Evolutionary conservation across 257 asterid species (phyloP).

Genomic region (Rhazya stricta): DNA sequence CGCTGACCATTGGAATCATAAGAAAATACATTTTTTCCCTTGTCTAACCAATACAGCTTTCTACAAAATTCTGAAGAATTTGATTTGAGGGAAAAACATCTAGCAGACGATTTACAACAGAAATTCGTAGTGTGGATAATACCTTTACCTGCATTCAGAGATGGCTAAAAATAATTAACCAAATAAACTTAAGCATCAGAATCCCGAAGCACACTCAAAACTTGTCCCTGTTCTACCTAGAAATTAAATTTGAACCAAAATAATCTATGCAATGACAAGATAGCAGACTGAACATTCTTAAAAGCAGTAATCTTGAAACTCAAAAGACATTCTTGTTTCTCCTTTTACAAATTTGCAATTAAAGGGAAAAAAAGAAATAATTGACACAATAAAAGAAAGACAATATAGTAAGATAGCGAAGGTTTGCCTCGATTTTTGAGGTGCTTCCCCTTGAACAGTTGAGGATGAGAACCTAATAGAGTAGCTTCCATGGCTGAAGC

Average conservation of each 20-base stretch:
- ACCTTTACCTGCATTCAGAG: constrained; percentile 37
- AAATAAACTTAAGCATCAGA: background rate
- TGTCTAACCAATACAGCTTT: constrained; percentile 25
- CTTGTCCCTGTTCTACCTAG: background rate
- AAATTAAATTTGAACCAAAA: background rate
- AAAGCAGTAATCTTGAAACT: background rate
- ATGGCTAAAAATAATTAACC: background rate
- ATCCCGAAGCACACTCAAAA: background rate
- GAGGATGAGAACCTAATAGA: constrained; percentile 40
- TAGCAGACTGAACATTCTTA: background rate
- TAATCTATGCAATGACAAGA: background rate
- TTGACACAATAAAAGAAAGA: background rate
- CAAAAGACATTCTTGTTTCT: background rate
- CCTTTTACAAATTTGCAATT: background rate
- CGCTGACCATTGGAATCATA: constrained; percentile 14
- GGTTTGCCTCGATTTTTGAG: constrained; percentile 25
- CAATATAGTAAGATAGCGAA: background rate
- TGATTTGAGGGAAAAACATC: constrained; percentile 28
- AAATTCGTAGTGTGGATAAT: constrained; percentile 19
- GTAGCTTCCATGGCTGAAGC: constrained; percentile 54
- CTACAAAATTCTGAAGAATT: constrained; percentile 25
- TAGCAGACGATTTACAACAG: constrained; percentile 20
- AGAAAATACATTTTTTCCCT: constrained; percentile 23
- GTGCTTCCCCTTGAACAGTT: constrained; percentile 14
- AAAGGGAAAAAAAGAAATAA: background rate